phyloP scores from a whole-genome alignment of 371 early-diverging fungal genomes.

The Mortierella sp. region DNA sequence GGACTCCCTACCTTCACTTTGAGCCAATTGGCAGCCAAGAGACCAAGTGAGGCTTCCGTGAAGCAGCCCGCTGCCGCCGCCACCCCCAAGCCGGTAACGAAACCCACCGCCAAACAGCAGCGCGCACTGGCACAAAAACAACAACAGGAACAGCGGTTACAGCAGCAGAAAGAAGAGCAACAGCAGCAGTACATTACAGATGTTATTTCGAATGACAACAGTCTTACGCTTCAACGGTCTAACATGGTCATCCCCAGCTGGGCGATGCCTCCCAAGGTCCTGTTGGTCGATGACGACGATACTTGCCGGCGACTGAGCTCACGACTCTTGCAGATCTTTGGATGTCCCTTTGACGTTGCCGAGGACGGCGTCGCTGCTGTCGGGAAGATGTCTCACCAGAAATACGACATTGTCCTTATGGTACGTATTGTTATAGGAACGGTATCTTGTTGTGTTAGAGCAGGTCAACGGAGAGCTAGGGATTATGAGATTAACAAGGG shows the following conservation, averaged over 20 bases:
- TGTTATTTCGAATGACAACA: constrained; percentile 4
- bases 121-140: constrained; percentile 20
- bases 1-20: constrained; percentile 28
- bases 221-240: constrained; percentile 34
- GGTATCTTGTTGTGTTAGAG: not conserved
- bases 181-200: constrained; percentile 23
- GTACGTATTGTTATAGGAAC: constrained; percentile 52
- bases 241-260: constrained; percentile 63
- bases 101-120: constrained; percentile 18
- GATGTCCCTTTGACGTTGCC: constrained; percentile 81
- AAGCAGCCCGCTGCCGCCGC: constrained; percentile 17
- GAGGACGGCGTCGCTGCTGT: constrained; percentile 83
- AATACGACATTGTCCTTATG: constrained; percentile 87
- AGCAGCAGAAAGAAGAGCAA: constrained; percentile 30
- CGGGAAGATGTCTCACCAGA: constrained; percentile 70
- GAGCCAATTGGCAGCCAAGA: constrained; percentile 39
- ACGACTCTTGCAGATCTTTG: constrained; percentile 74
- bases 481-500: too few species aligned
- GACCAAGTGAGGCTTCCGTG: constrained; percentile 17
- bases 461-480: not conserved
- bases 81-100: constrained; percentile 17
- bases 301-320: constrained; percentile 76
- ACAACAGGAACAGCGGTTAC: constrained; percentile 31
- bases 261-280: constrained; percentile 78
- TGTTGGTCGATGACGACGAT: constrained; percentile 86